Evolutionary conservation across 2,329 filamentous ascomycete genomes (phyloP), one percentile per base, ranked within the genome.

Genomic region (Penicillium sp.): DNA sequence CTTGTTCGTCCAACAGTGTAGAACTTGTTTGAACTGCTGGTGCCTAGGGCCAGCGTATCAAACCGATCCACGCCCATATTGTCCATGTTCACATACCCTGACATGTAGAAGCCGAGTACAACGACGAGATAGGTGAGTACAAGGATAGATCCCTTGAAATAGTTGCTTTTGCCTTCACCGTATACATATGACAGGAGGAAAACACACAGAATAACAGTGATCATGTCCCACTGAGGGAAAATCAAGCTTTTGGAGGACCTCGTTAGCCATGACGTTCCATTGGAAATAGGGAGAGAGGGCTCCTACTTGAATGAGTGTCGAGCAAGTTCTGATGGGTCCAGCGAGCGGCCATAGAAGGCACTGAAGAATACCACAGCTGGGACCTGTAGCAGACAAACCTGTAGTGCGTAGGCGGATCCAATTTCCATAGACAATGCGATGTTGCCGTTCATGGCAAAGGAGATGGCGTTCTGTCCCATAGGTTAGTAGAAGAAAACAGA

Each of bases 381-480:
- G 16, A 97, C 91, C 67, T 99, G 93, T 16, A 99, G 79, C 25
- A 99, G 79, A 66, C 92, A 96, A 41, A 99, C 93, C 71, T 99
- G 93, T 36, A 99, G 77, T 1, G 93, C 93, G 66, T 99, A 99
- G 2, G 92, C 92, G 0, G 91, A 96, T 59, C 93, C 93, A 60
- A 99, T 99, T 67, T 99, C 93, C 93, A 99, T 99, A 31, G 90
- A 96, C 14, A 99, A 76, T 0, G 93, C 93, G 70, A 99, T 97
- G 70, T 99, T 99, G 52, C 93, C 93, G 65, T 99, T 97, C 92
- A 99, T 99, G 46, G 93, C 93, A 68, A 99, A 99, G 0, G 91
- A 96, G 52, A 99, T 99, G 67, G 92, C 93, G 71, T 99, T 99
- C 84, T 90, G 52, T 37, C 28, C 30, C 8, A n/a, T 19, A 29